These are phyloP conservation scores for Penicillium egyptiacum DNA, from an alignment of 495 filamentous ascomycete genomes.

Conservation along the genomic window DNA sequence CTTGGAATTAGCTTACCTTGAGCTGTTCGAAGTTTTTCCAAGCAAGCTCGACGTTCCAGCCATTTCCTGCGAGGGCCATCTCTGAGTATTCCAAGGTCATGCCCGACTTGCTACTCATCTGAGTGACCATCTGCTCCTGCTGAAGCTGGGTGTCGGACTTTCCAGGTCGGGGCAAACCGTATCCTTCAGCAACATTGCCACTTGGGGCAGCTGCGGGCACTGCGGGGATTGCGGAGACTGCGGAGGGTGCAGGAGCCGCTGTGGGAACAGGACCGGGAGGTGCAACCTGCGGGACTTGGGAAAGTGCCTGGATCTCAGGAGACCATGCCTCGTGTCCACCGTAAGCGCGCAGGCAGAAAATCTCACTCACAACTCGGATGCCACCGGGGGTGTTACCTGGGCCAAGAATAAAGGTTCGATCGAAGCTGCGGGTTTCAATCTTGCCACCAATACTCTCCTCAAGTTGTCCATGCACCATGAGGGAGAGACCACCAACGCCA, in stretches of 20 bases:
- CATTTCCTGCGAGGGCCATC: constrained; percentile 66
- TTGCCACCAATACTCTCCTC: constrained; percentile 64
- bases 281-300: constrained; percentile 21
- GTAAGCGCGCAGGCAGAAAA: constrained; percentile 67
- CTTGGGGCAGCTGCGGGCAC: constrained; percentile 22
- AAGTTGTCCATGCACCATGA: constrained; percentile 80
- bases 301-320: constrained; percentile 41
- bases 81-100: constrained; percentile 73
- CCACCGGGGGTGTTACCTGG: constrained; percentile 62
- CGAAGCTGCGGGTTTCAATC: constrained; percentile 71
- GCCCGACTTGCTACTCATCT: constrained; percentile 65
- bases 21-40: constrained; percentile 63
- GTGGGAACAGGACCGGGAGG: constrained; percentile 10
- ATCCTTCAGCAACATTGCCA: constrained; percentile 33
- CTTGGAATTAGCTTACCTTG: constrained; percentile 33
- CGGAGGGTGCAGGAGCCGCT: not conserved
- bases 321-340: constrained; percentile 62
- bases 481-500: constrained; percentile 74
- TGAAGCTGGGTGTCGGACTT: constrained; percentile 48
- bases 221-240: constrained; percentile 4
- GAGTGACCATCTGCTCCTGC: constrained; percentile 61
- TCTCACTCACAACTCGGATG: constrained; percentile 79
- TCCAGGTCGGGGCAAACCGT: constrained; percentile 41
- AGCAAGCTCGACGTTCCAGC: constrained; percentile 72
- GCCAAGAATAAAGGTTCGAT: constrained; percentile 79